phyloP scores from a whole-genome alignment of 257 asterid species.

The Solanum appendiculatum region DNA sequence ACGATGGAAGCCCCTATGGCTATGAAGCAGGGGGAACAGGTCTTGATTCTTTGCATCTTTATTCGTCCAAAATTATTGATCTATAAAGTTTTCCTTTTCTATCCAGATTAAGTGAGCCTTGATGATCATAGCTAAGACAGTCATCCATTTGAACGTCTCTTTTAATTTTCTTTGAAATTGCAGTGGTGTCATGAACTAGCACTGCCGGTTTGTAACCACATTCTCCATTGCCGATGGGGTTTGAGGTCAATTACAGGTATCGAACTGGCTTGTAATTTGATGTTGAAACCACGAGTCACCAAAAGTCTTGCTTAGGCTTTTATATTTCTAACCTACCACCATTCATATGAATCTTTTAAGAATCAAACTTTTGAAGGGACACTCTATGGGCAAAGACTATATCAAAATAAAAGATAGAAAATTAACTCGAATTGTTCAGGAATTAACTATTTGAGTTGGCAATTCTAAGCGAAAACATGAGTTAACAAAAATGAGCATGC shows the following conservation, averaged over 20 bases:
- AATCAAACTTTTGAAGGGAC: neutral
- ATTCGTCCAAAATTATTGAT: neutral
- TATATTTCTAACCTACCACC: slow-evolving; percentile 24
- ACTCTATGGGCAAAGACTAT: slow-evolving; percentile 25
- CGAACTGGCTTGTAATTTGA: slow-evolving; percentile 40
- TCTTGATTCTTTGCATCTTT: neutral
- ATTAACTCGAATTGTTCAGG: neutral
- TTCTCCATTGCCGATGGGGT: slow-evolving; percentile 16
- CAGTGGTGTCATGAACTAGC: neutral
- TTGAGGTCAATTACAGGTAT: slow-evolving; percentile 21
- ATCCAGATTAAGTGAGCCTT: neutral
- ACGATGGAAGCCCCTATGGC: neutral
- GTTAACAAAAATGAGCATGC: too few relatives aligned
- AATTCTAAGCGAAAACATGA: too few relatives aligned
- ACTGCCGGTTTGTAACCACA: neutral
- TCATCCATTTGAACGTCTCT: too few relatives aligned
- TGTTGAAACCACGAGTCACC: slow-evolving; percentile 2
- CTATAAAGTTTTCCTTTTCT: neutral
- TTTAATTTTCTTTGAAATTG: neutral
- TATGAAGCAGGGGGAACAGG: neutral
- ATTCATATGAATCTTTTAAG: too few relatives aligned
- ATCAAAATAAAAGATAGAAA: neutral
- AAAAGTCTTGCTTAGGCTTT: slow-evolving; percentile 23
- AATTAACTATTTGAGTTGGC: too few relatives aligned
- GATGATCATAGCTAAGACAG: neutral